Evolutionary conservation across 371 early-diverging fungal species (phyloP).

Genomic region (Parasitella parasitica): DNA sequence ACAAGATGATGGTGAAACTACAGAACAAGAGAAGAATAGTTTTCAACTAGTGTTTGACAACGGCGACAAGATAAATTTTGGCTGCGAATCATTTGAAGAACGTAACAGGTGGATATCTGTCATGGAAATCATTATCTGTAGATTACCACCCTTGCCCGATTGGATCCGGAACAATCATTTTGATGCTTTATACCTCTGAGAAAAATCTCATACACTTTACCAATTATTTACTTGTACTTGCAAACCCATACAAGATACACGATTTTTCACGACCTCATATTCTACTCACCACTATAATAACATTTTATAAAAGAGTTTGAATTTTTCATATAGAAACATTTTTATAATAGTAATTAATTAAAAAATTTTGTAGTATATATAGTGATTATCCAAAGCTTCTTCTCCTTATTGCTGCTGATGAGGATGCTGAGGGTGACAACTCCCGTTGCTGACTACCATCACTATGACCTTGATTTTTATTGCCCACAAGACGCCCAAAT

Average conservation of each 20-base stretch:
- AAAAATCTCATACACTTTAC: background rate
- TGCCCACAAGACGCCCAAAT: slow-evolving; percentile 3
- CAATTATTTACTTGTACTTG: background rate
- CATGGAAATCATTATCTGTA: slow-evolving; percentile 15
- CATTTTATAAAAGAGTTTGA: background rate
- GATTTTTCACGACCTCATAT: background rate
- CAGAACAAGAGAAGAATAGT: background rate
- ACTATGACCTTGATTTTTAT: background rate
- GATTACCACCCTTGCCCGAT: slow-evolving; percentile 13
- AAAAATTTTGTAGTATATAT: too few species aligned
- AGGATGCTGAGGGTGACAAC: background rate
- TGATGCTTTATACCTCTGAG: background rate
- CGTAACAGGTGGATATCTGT: slow-evolving; percentile 13
- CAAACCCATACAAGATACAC: background rate
- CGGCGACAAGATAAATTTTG: slow-evolving; percentile 2
- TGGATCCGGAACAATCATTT: slow-evolving; percentile 2
- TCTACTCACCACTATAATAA: background rate
- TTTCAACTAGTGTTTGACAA: slow-evolving; percentile 16
- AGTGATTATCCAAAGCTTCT: slow-evolving; percentile 14
- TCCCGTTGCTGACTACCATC: background rate
- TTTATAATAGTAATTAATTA: background rate
- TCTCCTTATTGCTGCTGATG: background rate
- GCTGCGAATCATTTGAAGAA: slow-evolving; percentile 13
- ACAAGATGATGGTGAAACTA: background rate
- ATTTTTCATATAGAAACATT: background rate